phyloP scores from a whole-genome alignment of 306 rosid genomes.

The Abrus pulchellus region DNA sequence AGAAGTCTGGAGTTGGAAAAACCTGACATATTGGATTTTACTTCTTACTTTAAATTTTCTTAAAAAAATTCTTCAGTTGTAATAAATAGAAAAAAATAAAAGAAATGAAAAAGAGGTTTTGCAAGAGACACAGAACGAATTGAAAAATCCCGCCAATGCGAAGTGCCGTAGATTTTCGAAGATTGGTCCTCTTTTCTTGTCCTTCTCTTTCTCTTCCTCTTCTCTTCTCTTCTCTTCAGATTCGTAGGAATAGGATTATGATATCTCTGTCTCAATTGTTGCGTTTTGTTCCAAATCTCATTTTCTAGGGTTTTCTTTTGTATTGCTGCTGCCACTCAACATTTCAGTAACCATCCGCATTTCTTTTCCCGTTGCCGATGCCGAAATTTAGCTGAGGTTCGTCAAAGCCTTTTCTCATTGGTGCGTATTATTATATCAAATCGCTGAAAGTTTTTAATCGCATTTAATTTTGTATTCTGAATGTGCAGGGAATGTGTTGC shows the following conservation, averaged over 20 bases:
- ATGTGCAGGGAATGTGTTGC: constrained; percentile 36
- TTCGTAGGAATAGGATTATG: background rate
- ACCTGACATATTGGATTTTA: too few relatives aligned
- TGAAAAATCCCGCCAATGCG: constrained; percentile 8
- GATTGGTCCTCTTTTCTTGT: background rate
- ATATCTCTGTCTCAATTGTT: background rate
- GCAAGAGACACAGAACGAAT: too few relatives aligned
- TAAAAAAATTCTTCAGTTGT: too few relatives aligned
- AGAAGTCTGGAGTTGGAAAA: too few relatives aligned
- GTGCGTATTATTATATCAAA: background rate
- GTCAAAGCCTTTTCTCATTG: background rate
- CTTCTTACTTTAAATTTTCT: too few relatives aligned
- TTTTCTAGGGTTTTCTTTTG: constrained; percentile 39
- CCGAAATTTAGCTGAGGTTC: background rate
- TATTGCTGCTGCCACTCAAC: background rate
- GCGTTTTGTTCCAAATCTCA: background rate
- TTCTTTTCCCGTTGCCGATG: background rate
- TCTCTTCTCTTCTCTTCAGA: background rate
- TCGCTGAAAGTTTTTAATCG: background rate
- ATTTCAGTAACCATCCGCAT: background rate
- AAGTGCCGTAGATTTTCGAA: background rate
- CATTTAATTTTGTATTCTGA: constrained; percentile 20
- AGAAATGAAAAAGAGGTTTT: too few relatives aligned
- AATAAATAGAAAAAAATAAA: too few relatives aligned
- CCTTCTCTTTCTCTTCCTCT: background rate